These are phyloP conservation scores for Aspergillus sp. DNA, from an alignment of 2,329 filamentous ascomycete species.

Conservation along the genomic window DNA sequence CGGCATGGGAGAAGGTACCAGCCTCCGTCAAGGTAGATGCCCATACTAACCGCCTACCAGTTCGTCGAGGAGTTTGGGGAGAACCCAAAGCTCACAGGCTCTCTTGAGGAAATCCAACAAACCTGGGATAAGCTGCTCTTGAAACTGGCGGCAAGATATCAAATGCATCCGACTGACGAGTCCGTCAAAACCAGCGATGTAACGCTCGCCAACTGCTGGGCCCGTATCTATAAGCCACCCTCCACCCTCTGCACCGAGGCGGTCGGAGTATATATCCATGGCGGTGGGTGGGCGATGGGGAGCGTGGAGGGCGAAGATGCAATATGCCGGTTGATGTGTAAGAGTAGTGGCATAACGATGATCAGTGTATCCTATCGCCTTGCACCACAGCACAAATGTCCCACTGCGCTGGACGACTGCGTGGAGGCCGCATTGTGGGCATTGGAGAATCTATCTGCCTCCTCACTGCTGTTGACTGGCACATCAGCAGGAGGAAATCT, in stretches of 20 bases:
- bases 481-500: slow-evolving; percentile 40
- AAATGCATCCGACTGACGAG: neutral
- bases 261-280: slow-evolving; percentile 33
- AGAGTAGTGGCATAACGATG: neutral
- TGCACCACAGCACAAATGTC: slow-evolving; percentile 19
- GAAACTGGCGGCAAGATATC: neutral
- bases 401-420: slow-evolving; percentile 12
- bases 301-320: slow-evolving; percentile 9
- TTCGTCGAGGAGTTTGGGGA: slow-evolving; percentile 5
- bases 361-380: slow-evolving; percentile 14
- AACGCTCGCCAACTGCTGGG: neutral
- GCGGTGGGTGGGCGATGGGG: slow-evolving; percentile 14
- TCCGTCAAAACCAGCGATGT: slow-evolving; percentile 4
- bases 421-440: slow-evolving; percentile 8
- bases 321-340: slow-evolving; percentile 3
- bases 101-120: neutral
- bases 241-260: slow-evolving; percentile 33
- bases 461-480: slow-evolving; percentile 35
- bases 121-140: neutral
- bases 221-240: slow-evolving; percentile 5
- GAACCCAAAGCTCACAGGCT: neutral
- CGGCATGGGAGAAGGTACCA: neutral
- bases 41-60: neutral
- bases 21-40: neutral
- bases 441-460: slow-evolving; percentile 6